Base-by-base conservation (phyloP, 2,329 filamentous ascomycete species). In the Aphanocladium album region DNA sequence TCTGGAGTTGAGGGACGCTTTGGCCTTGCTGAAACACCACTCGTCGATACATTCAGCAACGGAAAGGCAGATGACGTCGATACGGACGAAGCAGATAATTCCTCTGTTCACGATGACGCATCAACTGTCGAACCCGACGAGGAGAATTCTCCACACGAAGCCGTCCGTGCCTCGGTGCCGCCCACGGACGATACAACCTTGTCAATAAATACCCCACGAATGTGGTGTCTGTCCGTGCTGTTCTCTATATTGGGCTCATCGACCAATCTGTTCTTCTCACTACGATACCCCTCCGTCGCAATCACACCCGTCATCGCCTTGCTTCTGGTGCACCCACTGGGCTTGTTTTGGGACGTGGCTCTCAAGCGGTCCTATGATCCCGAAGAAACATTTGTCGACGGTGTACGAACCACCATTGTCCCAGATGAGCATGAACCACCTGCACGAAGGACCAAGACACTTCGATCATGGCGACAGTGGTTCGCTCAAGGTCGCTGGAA, bases 231-330 rank as follows among this genome's bases (percentile, higher is more conserved):
- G 19, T 91, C 90, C n/a, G 81, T 90, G 39, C 70, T 95, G 11
- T 95, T 95, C 72, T 88, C 90, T 9, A 80, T 95, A 41, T 82
- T 92, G 43, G 91, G 91, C 63, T 93, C 90, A 51, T 89, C 89
- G 2, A 91, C 89, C 39, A 95, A 95, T 73, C 77, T 96, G 45
- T 95, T 96, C 77, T 96, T 96, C 78, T 93, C 90, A 39, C 79
- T 96, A 71, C 84, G 91, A 83, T 96, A 95, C 80, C 91, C 91
- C 30, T 95, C 91, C 73, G 90, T 96, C 72, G 89, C 89, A 63
- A 93, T 96, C 69, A 93, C 90, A 23, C 91, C 91, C 43, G 89
- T 96, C 66, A 96, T 96, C 77, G 90, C 91, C 33, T 80, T 95
- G 68, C 80, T 96, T 62, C 85, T 96, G 60, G 90, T 92, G 51